A percentile compares a stretch with the other conserved stretches of the same genome.
Evolutionary conservation across 352 stramenopile species (phyloP).

Genomic region (Globisporangium ultimum): DNA sequence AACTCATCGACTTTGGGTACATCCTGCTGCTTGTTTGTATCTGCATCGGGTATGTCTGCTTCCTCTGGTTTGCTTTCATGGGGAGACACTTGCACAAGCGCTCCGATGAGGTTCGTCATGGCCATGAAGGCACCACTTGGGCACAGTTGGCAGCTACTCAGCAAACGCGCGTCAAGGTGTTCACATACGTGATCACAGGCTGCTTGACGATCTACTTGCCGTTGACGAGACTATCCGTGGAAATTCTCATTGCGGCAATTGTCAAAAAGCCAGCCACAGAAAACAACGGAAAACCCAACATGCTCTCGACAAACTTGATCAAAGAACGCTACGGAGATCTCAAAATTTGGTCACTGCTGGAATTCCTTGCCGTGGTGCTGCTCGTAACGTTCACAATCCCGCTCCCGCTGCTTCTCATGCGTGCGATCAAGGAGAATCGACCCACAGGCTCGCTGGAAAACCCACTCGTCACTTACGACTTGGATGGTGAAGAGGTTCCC

Average conservation of each 20-base stretch:
- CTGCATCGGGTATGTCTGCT: conserved; percentile 24
- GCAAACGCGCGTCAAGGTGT: conserved; percentile 28
- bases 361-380: conserved; percentile 20
- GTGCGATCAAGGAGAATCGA: conserved; percentile 32
- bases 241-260: conserved; percentile 24
- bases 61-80: conserved; percentile 39
- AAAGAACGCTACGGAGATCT: conserved; percentile 15
- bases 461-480: conserved; percentile 32
- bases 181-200: conserved; percentile 36
- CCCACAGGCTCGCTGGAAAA: conserved; percentile 38
- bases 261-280: not conserved
- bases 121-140: conserved; percentile 38
- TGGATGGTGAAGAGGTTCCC: not conserved
- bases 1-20: conserved; percentile 22
- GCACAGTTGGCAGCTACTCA: conserved; percentile 28
- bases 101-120: conserved; percentile 42
- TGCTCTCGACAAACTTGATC: conserved; percentile 11
- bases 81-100: conserved; percentile 31
- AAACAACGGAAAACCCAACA: not conserved
- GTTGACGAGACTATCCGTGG: conserved; percentile 31
- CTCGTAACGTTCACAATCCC: conserved; percentile 35
- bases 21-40: conserved; percentile 23
- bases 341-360: conserved; percentile 21
- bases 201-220: conserved; percentile 46
- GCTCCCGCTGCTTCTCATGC: conserved; percentile 28